A percentile compares a stretch with the other conserved stretches of the same genome.
These are phyloP conservation scores for Xylaria sp. DNA, from an alignment of 2,329 filamentous ascomycete genomes.

Conservation along the genomic window DNA sequence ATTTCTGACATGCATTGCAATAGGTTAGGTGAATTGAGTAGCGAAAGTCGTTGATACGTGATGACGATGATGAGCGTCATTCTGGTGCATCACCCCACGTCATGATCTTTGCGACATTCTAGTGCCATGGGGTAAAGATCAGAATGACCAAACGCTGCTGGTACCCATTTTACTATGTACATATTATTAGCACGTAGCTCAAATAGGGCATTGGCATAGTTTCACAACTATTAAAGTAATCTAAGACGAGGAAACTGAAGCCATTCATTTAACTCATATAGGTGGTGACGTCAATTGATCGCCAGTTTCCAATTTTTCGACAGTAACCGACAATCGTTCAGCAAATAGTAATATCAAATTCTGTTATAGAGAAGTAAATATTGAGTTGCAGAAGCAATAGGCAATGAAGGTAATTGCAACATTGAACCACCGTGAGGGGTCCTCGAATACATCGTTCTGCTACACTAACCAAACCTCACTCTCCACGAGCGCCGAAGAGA, in stretches of 20 bases:
- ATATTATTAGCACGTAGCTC: background rate
- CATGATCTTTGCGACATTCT: background rate
- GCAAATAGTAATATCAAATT: background rate
- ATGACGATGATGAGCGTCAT: constrained; percentile 27
- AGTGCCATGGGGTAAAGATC: background rate
- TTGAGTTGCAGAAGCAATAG: no score
- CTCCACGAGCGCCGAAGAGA: no score
- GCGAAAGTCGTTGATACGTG: background rate
- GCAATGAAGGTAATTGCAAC: no score
- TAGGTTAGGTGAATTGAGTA: background rate
- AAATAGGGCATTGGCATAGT: background rate
- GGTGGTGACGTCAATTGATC: background rate
- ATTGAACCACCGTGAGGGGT: no score
- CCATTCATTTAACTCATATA: background rate
- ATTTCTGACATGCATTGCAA: background rate
- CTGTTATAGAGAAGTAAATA: no score
- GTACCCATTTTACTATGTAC: background rate
- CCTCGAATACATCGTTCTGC: no score
- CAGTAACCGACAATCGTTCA: background rate
- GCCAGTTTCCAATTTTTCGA: background rate
- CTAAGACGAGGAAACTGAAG: background rate
- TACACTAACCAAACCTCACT: no score
- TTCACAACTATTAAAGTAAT: background rate
- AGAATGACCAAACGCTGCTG: background rate
- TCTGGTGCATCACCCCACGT: background rate